These are phyloP conservation scores for Chytridium lagenaria DNA, from an alignment of 371 early-diverging fungal genomes.

Conservation along the genomic window DNA sequence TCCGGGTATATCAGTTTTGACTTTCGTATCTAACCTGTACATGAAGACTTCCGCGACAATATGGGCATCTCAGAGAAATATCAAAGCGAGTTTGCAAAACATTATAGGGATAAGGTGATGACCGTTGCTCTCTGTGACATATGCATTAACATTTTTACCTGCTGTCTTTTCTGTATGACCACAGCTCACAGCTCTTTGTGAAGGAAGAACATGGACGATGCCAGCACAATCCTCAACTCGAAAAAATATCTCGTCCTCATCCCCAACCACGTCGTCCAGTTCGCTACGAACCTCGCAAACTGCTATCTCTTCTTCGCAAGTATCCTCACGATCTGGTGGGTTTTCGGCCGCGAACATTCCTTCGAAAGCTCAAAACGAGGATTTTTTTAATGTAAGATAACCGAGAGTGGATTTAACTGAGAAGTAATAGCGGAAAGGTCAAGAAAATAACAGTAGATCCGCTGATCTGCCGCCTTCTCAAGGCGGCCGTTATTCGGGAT, in stretches of 20 bases:
- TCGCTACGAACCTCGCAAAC: too few relatives aligned
- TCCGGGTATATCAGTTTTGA: slow-evolving; percentile 51
- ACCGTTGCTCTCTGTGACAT: slow-evolving; percentile 45
- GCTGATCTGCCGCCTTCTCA: slow-evolving; percentile 84
- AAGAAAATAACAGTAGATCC: slow-evolving; percentile 46
- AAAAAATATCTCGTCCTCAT: neutral
- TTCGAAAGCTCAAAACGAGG: slow-evolving; percentile 19
- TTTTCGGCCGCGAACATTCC: too few relatives aligned
- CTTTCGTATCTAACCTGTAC: too few relatives aligned
- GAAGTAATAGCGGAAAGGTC: slow-evolving; percentile 39
- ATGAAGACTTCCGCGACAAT: slow-evolving; percentile 70
- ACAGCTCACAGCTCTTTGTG: slow-evolving; percentile 74
- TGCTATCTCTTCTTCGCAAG: too few relatives aligned
- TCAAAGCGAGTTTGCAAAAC: slow-evolving; percentile 81
- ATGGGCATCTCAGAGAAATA: slow-evolving; percentile 84
- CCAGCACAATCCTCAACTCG: slow-evolving; percentile 23
- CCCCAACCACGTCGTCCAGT: too few relatives aligned
- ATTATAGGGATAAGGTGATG: slow-evolving; percentile 93
- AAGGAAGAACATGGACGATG: slow-evolving; percentile 59
- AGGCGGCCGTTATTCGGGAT: slow-evolving; percentile 91
- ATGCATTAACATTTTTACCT: neutral
- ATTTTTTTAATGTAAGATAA: slow-evolving; percentile 30
- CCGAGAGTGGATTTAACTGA: neutral
- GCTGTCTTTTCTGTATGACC: neutral
- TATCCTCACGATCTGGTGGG: too few relatives aligned